Base-by-base conservation (phyloP, 1,284 basidiomycete genomes). In the Irpex sp. region DNA sequence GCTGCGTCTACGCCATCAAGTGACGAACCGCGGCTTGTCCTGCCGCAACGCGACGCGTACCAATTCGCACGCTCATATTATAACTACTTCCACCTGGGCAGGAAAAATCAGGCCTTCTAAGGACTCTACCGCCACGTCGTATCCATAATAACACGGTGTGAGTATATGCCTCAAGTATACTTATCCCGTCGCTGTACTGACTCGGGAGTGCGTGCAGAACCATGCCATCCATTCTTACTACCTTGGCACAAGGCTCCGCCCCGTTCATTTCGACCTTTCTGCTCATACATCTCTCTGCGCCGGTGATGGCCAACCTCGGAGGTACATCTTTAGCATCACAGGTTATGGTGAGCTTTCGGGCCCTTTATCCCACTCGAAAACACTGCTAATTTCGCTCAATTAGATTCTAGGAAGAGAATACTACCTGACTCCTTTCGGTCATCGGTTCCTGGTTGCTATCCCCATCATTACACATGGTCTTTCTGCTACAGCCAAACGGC, bases 321-420 rank as follows among this genome's bases (percentile, higher is more conserved):
- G 89, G 91, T 0, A 83, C 88, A 0, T 79, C 77, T 6, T 66
- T 87, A 17, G 79, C 91, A 5, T 90, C 88, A 0, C 84, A 84
- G 69, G 83, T 84, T 38, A 89, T 92, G 90, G 91, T 89, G 63
- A 62, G 78, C 73, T 26, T 4, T 26, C 26, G 19, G 7, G 40
- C 13, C 19, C 9, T 5, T 37, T 36, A 48, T 38, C 56, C 52
- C 61, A 26, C 36, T 60, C 6, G 37, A 31, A 9, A 26, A 48
- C 3, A 38, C 36, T 21, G 5, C 19, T 19, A 9, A 51, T 2
- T 54, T 37, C n/a, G 19, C 34, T 48, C 19, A 21, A 36, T 48
- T 65, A 92, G 90, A 76, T 92, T 26, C 75, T 92, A 7, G 89
- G 90, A 9, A 78, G 91, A 57, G 91, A 92, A 74, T 92, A 91